These are phyloP conservation scores for Tetradesmus lagerheimii DNA, from an alignment of 139 green algal genomes.

Conservation along the genomic window DNA sequence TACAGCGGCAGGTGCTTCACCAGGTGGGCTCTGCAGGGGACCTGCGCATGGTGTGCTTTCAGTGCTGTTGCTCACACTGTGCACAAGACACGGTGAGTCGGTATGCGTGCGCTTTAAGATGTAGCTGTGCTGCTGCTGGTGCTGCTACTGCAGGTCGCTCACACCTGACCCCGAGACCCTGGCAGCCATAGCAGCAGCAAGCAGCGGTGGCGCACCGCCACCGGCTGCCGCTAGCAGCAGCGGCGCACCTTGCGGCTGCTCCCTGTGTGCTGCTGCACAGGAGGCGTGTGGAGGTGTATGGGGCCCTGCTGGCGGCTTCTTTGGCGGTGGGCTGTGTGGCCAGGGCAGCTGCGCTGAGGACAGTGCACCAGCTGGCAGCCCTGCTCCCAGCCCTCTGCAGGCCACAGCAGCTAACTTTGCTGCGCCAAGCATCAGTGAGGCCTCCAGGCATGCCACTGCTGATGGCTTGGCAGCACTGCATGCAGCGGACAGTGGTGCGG, in stretches of 20 bases:
- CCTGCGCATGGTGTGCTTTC: no score
- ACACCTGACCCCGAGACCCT: slow-evolving; percentile 21
- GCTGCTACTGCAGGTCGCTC: slow-evolving; percentile 30
- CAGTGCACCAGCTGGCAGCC: neutral
- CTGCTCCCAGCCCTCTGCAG: neutral
- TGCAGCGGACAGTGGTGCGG: neutral
- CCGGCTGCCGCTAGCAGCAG: slow-evolving; percentile 21
- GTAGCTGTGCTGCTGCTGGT: slow-evolving; percentile 20
- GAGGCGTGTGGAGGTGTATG: neutral
- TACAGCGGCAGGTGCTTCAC: no score
- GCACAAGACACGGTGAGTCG: no score
- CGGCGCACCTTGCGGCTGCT: neutral
- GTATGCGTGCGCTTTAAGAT: no score
- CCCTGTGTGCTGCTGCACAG: slow-evolving; percentile 3
- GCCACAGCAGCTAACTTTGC: neutral
- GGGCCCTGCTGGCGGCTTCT: neutral
- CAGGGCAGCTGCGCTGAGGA: neutral
- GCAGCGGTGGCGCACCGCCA: neutral
- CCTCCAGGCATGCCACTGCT: neutral
- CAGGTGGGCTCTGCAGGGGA: no score
- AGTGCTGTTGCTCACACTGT: neutral
- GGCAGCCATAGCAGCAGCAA: slow-evolving; percentile 31
- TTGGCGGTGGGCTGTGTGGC: neutral
- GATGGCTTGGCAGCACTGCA: neutral
- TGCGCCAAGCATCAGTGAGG: neutral